phyloP scores from a whole-genome alignment of 768 basidiomycete genomes.

The Lactifluus hygrophoroides region DNA sequence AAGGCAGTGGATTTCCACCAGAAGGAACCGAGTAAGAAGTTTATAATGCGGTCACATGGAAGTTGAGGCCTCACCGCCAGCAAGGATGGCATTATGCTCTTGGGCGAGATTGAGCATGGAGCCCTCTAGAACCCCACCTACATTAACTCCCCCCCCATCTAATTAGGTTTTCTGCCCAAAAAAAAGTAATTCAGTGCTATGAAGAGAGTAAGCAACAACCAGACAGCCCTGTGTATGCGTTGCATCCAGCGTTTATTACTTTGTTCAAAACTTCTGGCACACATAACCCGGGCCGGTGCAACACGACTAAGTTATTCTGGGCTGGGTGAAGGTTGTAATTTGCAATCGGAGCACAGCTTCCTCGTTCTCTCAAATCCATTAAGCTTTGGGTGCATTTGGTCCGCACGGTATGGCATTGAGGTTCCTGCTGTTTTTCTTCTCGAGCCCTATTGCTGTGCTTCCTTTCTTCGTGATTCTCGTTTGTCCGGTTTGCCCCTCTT shows the following conservation, averaged over 20 bases:
- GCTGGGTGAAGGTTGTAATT: constrained; percentile 21
- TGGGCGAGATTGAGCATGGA: constrained; percentile 82
- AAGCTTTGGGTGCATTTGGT: no score
- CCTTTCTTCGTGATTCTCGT: no score
- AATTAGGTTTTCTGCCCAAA: neutral
- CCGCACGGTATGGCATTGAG: no score
- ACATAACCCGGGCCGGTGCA: constrained; percentile 16
- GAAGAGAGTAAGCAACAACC: constrained; percentile 18
- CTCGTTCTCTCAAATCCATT: no score
- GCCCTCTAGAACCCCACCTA: constrained; percentile 1
- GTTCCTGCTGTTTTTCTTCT: no score
- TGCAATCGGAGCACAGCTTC: constrained; percentile 21
- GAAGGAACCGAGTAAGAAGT: constrained; percentile 79
- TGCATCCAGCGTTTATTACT: constrained; percentile 15
- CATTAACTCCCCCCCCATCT: neutral
- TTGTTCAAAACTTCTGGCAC: no score
- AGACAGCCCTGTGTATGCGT: constrained; percentile 7
- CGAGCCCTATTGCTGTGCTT: neutral
- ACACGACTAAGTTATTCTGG: neutral
- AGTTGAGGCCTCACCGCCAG: constrained; percentile 75
- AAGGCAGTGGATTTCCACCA: constrained; percentile 96
- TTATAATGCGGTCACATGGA: neutral
- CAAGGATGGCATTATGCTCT: constrained; percentile 86
- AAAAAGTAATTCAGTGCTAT: no score
- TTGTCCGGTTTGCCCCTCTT: no score